Percentiles rank a stretch among this genome's conserved stretches.
Conservation (phyloP, 108 stramenopile species). For the Cylindrotheca closterium region DNA sequence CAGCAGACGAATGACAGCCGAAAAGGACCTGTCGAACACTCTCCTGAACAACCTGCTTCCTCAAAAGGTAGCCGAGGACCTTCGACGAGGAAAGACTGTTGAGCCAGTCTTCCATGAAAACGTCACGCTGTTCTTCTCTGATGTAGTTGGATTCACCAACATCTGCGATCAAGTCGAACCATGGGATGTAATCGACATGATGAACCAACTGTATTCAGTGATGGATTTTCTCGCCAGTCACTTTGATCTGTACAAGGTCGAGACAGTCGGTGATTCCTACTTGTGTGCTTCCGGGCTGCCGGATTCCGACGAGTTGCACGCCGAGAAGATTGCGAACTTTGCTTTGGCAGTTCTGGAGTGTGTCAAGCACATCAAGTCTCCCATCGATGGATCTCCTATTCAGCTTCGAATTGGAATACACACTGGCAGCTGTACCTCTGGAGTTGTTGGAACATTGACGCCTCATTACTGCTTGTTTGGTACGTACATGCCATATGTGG, state of each 20-base stretch:
- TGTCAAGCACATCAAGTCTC: conserved; percentile 22
- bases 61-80: no score
- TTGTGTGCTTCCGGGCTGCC: conserved; percentile 33
- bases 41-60: conserved; percentile 35
- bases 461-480: no score
- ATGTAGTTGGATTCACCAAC: no score
- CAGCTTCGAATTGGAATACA: no score
- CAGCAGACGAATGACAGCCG: conserved; percentile 26
- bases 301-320: conserved; percentile 34
- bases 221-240: no score
- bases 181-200: no score
- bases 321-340: conserved; percentile 46
- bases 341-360: conserved; percentile 37
- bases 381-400: conserved; percentile 18
- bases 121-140: no score
- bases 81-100: conserved; percentile 26
- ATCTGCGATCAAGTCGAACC: conserved; percentile 30
- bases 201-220: neutral
- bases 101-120: conserved; percentile 29
- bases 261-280: neutral
- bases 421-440: no score
- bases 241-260: no score
- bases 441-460: no score
- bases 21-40: conserved; percentile 37
- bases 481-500: no score